phyloP scores from a whole-genome alignment of 2,329 filamentous ascomycete species.

The Hansfordia pulvinata region DNA sequence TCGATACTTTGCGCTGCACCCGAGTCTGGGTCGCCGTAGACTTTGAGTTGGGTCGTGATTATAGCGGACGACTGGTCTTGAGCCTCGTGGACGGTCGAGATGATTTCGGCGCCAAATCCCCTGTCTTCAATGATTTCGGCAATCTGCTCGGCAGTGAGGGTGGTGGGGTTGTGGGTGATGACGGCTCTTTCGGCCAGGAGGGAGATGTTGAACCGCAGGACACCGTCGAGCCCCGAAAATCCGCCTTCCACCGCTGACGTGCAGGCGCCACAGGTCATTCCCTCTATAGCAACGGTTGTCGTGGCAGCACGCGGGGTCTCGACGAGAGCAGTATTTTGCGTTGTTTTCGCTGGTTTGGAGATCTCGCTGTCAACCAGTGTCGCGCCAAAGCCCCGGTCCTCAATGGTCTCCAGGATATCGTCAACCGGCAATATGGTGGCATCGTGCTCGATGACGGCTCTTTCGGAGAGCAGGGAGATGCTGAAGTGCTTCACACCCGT shows the following conservation, averaged over 20 bases:
- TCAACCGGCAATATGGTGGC: conserved; percentile 34
- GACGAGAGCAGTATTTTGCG: too few relatives aligned
- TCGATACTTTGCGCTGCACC: conserved; percentile 61
- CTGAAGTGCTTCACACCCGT: conserved; percentile 62
- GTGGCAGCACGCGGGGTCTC: too few relatives aligned
- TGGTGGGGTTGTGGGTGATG: conserved; percentile 64
- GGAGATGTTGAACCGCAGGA: conserved; percentile 88
- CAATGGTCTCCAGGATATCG: conserved; percentile 44
- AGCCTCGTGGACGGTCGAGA: conserved; percentile 58
- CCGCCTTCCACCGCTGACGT: conserved; percentile 81
- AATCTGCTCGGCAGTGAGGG: conserved; percentile 61
- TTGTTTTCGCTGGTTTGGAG: conserved; percentile 17
- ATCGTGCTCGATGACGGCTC: conserved; percentile 77
- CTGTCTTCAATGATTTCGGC: conserved; percentile 75
- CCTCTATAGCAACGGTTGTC: conserved; percentile 81
- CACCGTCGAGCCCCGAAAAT: conserved; percentile 62
- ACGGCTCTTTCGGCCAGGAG: conserved; percentile 85
- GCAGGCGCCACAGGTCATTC: conserved; percentile 96
- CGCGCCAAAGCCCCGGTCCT: conserved; percentile 69
- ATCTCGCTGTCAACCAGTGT: conserved; percentile 59
- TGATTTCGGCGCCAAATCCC: conserved; percentile 74
- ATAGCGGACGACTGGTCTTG: conserved; percentile 38
- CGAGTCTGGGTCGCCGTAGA: conserved; percentile 69
- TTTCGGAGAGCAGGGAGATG: conserved; percentile 72
- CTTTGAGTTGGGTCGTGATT: conserved; percentile 61